Conservation (phyloP, 225 moss, liverwort and hornwort species). For the Climacium dendroides region DNA sequence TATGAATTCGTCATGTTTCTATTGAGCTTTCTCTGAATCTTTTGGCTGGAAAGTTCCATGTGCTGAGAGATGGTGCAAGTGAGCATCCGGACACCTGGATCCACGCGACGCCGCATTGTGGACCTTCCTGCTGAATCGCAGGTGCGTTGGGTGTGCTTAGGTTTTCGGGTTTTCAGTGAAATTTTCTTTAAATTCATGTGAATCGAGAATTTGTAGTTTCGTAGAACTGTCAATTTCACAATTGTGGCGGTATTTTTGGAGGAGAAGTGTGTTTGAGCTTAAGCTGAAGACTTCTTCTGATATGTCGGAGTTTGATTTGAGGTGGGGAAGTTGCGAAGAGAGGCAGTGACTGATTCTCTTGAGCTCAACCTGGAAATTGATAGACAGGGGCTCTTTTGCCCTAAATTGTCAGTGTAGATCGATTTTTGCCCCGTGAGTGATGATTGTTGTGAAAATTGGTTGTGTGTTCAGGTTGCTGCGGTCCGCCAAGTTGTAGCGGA, state of each 20-base stretch:
- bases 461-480: slow-evolving; percentile 14
- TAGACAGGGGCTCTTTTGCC: not conserved
- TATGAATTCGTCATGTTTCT: not conserved
- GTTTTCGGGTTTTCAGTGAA: not conserved
- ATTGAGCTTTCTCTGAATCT: not conserved
- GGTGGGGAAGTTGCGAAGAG: not conserved
- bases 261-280: not conserved
- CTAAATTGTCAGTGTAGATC: not conserved
- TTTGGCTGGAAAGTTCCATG: not conserved
- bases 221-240: not conserved
- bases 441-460: not conserved
- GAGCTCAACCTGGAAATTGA: not conserved
- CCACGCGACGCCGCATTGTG: slow-evolving; percentile 24
- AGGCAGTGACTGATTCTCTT: not conserved
- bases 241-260: not conserved
- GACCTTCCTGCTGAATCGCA: slow-evolving; percentile 32
- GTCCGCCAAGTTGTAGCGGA: slow-evolving; percentile 22
- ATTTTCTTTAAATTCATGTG: not conserved
- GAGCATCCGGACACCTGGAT: slow-evolving; percentile 28
- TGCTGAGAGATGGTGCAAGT: slow-evolving; percentile 31
- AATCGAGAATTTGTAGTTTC: not conserved
- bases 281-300: not conserved
- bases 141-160: not conserved
- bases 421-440: not conserved
- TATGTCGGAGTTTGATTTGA: not conserved